Conservation (phyloP, 768 basidiomycete species). For the Pisolithus tinctorius region DNA sequence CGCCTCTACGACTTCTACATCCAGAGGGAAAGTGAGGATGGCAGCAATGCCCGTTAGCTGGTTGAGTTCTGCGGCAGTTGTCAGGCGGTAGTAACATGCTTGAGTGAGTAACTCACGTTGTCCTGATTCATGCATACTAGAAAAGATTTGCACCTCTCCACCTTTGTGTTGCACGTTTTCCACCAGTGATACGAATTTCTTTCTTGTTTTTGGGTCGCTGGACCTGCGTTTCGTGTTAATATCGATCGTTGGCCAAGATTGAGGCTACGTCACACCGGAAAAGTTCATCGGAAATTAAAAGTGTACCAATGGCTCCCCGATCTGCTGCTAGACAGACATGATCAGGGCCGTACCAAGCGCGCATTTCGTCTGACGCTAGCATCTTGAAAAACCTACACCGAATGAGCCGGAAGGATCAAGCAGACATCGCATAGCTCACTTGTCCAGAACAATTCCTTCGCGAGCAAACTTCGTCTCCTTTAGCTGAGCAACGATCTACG, state of each 20-base stretch:
- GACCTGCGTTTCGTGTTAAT: slow-evolving; percentile 42
- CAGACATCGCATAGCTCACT: slow-evolving; percentile 33
- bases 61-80: slow-evolving; percentile 68
- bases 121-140: slow-evolving; percentile 99
- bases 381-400: slow-evolving; percentile 88
- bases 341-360: slow-evolving; percentile 97
- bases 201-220: slow-evolving; percentile 69
- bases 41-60: slow-evolving; percentile 93
- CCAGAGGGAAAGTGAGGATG: slow-evolving; percentile 91
- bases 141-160: slow-evolving; percentile 93
- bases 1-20: slow-evolving; percentile 90
- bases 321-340: slow-evolving; percentile 91
- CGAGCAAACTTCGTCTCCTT: slow-evolving; percentile 96
- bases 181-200: slow-evolving; percentile 79
- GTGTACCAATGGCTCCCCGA: slow-evolving; percentile 87
- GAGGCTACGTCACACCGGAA: slow-evolving; percentile 57
- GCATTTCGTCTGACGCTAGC: slow-evolving; percentile 88
- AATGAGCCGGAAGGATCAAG: not conserved
- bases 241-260: not conserved
- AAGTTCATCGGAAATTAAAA: slow-evolving; percentile 91
- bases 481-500: slow-evolving; percentile 63
- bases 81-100: not conserved
- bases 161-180: slow-evolving; percentile 86
- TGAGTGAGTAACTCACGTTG: slow-evolving; percentile 61
- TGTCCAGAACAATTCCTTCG: slow-evolving; percentile 88